Evolutionary conservation across 768 basidiomycete species (phyloP).

Genomic region (Inosperma sp.): DNA sequence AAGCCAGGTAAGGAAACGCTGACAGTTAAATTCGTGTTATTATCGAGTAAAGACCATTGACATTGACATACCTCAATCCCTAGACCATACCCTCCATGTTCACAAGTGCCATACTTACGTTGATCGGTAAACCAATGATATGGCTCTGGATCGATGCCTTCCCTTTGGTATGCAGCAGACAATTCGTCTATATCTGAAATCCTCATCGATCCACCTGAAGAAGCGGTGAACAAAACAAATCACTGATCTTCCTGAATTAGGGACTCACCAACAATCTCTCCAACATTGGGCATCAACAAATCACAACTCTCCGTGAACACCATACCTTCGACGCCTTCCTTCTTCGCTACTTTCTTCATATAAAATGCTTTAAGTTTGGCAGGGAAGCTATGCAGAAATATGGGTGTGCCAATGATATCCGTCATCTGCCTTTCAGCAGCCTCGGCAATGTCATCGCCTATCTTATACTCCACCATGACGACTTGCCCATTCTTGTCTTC

Average conservation of each 20-base stretch:
- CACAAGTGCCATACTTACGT: too few species aligned
- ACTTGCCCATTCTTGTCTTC: constrained; percentile 54
- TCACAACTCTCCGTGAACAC: constrained; percentile 88
- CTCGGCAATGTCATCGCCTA: constrained; percentile 97
- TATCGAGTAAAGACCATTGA: neutral
- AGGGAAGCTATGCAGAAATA: constrained; percentile 94
- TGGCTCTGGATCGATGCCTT: constrained; percentile 81
- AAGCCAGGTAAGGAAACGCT: constrained; percentile 96
- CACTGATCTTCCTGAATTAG: constrained; percentile 97
- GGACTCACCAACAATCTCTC: constrained; percentile 98
- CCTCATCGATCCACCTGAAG: constrained; percentile 82
- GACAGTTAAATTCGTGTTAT: constrained; percentile 6
- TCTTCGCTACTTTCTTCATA: constrained; percentile 79
- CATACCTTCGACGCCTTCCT: constrained; percentile 40
- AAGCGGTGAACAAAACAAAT: too few species aligned
- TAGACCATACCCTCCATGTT: too few species aligned
- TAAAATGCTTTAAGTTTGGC: constrained; percentile 95
- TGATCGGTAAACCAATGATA: too few species aligned
- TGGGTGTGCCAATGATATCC: constrained; percentile 84
- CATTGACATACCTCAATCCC: constrained; percentile 70
- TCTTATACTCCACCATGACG: constrained; percentile 53
- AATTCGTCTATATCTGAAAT: constrained; percentile 81
- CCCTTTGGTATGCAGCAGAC: constrained; percentile 81
- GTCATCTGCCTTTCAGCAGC: constrained; percentile 98
- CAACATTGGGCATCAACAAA: too few species aligned